A percentile compares a stretch with the other conserved stretches of the same genome.
phyloP scores from a whole-genome alignment of 352 stramenopile genomes.

The Pythium coloratum region DNA sequence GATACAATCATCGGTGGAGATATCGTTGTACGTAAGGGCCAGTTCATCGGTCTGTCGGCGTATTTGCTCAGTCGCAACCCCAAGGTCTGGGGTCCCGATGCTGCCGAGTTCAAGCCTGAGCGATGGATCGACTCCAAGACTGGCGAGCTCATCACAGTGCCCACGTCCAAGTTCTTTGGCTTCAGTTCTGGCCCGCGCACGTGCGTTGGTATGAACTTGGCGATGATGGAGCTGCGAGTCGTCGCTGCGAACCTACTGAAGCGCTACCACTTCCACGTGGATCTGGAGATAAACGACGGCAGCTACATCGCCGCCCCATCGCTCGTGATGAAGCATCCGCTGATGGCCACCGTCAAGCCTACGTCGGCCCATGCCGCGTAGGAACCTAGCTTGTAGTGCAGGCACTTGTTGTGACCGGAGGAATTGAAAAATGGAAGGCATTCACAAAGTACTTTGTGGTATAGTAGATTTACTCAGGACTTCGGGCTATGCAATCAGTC shows the following conservation, averaged over 20 bases:
- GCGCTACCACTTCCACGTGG: slow-evolving; percentile 12
- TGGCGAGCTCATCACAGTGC: slow-evolving; percentile 10
- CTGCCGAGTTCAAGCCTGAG: slow-evolving; percentile 53
- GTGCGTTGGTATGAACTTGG: slow-evolving; percentile 48
- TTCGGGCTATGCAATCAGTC: not conserved
- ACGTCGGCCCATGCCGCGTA: not conserved
- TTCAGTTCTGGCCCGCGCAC: slow-evolving; percentile 47
- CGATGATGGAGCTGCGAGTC: slow-evolving; percentile 46
- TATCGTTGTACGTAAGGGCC: slow-evolving; percentile 30
- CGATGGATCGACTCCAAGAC: slow-evolving; percentile 39
- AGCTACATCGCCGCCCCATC: slow-evolving; percentile 10
- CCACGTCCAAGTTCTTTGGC: slow-evolving; percentile 29
- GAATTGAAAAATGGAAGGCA: not conserved
- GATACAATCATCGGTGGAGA: slow-evolving; percentile 47
- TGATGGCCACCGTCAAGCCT: slow-evolving; percentile 1
- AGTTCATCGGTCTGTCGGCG: slow-evolving; percentile 26
- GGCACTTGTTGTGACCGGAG: no score
- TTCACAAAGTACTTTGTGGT: no score
- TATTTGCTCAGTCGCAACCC: slow-evolving; percentile 36
- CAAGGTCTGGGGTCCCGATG: slow-evolving; percentile 50
- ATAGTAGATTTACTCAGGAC: not conserved
- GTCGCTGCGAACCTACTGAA: slow-evolving; percentile 18
- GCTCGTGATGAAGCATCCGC: slow-evolving; percentile 24
- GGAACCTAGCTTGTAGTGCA: not conserved
- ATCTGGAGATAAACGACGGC: slow-evolving; percentile 17